A percentile compares a stretch with the other conserved stretches of the same genome.
Conservation (phyloP, 2,329 filamentous ascomycete species). For the Falciphora oryzae region DNA sequence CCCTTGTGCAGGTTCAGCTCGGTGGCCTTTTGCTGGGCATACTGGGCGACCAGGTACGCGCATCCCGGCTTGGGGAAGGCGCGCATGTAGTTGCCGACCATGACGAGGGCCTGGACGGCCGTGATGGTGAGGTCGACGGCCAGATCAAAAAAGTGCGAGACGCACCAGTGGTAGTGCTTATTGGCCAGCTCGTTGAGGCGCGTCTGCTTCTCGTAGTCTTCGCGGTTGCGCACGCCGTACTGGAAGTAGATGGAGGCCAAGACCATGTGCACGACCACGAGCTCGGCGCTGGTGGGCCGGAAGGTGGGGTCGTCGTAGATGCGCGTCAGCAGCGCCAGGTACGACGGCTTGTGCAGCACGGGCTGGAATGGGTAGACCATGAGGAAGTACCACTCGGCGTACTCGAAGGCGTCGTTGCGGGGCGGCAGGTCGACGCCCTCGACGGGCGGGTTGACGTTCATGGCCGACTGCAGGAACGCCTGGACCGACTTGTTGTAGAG, state of each 20-base stretch:
- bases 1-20: constrained; percentile 63
- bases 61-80: constrained; percentile 75
- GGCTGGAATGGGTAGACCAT: constrained; percentile 68
- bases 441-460: constrained; percentile 53
- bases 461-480: constrained; percentile 60
- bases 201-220: constrained; percentile 46
- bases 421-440: constrained; percentile 55
- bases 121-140: constrained; percentile 54
- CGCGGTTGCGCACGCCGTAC: constrained; percentile 63
- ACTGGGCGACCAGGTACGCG: constrained; percentile 61
- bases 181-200: constrained; percentile 62
- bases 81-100: constrained; percentile 68
- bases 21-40: constrained; percentile 62
- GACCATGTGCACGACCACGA: constrained; percentile 70
- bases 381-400: constrained; percentile 70
- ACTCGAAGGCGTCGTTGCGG: constrained; percentile 59
- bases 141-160: constrained; percentile 64
- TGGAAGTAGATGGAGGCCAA: constrained; percentile 75
- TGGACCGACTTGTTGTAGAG: constrained; percentile 68
- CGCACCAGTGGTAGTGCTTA: constrained; percentile 70
- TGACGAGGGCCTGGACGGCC: constrained; percentile 65
- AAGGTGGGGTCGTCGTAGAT: constrained; percentile 67
- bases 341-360: constrained; percentile 69
- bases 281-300: constrained; percentile 56
- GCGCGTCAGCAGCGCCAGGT: constrained; percentile 59